Evolutionary conservation across 2,329 filamentous ascomycete species (phyloP).

Genomic region (Colletotrichum liriopes): DNA sequence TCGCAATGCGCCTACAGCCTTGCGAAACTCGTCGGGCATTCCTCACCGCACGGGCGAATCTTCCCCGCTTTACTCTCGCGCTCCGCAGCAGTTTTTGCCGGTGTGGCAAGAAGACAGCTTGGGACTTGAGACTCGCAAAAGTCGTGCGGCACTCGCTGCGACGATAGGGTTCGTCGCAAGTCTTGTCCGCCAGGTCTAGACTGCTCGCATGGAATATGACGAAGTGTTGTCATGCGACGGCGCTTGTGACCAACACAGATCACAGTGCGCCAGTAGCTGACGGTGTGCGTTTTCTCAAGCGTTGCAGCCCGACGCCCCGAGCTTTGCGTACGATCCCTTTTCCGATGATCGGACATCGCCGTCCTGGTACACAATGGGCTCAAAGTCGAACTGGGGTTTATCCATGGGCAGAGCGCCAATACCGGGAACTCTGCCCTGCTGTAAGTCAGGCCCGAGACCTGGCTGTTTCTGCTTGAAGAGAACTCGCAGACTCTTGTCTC

Average conservation of each 20-base stretch:
- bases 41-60: conserved; percentile 8
- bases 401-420: neutral
- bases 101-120: neutral
- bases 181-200: neutral
- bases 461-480: neutral
- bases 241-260: conserved; percentile 18
- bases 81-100: conserved; percentile 18
- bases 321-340: neutral
- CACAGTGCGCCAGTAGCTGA: neutral
- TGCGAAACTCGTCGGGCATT: conserved; percentile 18
- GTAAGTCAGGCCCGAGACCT: too few species aligned
- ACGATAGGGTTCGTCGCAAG: conserved; percentile 29
- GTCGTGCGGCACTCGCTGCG: neutral
- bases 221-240: conserved; percentile 15
- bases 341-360: neutral
- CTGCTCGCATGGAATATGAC: conserved; percentile 22
- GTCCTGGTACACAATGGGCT: neutral
- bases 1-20: conserved; percentile 3
- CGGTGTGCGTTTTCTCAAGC: neutral
- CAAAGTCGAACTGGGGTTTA: neutral
- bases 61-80: conserved; percentile 3
- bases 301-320: neutral
- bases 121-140: conserved; percentile 6
- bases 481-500: neutral
- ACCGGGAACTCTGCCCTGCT: neutral